A percentile compares a stretch with the other conserved stretches of the same genome.
Conservation (phyloP, 129 eudicot species). For the Kitagawia praeruptora region DNA sequence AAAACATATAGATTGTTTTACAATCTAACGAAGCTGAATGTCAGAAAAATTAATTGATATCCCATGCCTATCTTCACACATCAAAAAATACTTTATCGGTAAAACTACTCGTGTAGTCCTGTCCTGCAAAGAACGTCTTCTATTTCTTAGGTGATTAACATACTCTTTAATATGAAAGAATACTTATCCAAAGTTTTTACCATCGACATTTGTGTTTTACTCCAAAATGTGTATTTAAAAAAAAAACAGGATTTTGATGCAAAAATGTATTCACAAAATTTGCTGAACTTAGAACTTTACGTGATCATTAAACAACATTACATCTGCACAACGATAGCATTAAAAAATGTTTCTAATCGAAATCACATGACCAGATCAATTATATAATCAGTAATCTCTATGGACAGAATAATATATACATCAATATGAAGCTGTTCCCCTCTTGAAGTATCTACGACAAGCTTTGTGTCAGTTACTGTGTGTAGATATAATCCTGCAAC, state of each 20-base stretch:
- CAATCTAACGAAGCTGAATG: not conserved
- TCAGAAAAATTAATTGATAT: not conserved
- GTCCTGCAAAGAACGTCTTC: not conserved
- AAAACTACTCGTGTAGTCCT: not conserved
- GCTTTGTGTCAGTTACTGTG: conserved; percentile 80
- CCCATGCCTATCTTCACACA: not conserved
- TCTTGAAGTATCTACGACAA: conserved; percentile 93
- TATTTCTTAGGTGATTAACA: not conserved
- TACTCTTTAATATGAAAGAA: not conserved
- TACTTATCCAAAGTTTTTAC: not conserved
- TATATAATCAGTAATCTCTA: not conserved
- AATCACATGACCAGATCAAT: not conserved
- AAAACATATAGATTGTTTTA: not conserved
- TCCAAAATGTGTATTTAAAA: not conserved
- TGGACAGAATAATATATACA: conserved; percentile 31
- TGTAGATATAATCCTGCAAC: conserved; percentile 80
- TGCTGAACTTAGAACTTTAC: not conserved
- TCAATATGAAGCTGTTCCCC: conserved; percentile 86
- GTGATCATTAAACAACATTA: not conserved
- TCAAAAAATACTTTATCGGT: not conserved
- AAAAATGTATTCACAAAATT: not conserved
- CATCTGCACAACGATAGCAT: not conserved
- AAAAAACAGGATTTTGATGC: not conserved
- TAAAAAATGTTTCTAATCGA: not conserved
- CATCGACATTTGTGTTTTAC: not conserved